phyloP scores from a whole-genome alignment of 2,329 filamentous ascomycete species.

The Trichoderma pleuroti region DNA sequence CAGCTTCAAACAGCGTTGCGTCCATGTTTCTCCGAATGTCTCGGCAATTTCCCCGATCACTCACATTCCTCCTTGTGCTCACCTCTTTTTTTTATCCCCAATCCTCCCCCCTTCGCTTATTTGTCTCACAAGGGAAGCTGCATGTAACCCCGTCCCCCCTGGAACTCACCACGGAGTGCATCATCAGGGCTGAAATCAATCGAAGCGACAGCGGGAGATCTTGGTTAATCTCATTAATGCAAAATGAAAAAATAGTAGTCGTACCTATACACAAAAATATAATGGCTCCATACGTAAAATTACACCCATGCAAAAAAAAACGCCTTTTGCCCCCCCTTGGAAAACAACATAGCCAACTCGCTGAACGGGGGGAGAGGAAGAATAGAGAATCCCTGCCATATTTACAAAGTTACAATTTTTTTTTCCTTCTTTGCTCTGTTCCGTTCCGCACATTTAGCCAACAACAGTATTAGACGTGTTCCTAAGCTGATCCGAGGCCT shows the following conservation, averaged over 20 bases:
- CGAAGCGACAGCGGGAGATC: neutral
- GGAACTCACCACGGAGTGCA: neutral
- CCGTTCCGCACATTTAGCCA: constrained; percentile 5
- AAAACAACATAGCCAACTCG: neutral
- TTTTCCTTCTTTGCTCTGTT: neutral
- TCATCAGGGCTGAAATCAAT: neutral
- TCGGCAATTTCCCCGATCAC: constrained; percentile 8
- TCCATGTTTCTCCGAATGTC: constrained; percentile 14
- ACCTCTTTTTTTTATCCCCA: neutral
- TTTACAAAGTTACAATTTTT: constrained; percentile 1
- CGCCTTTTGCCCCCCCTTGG: neutral
- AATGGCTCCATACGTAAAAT: neutral
- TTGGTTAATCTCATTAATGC: constrained; percentile 4
- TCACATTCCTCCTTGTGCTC: neutral
- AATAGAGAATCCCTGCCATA: neutral
- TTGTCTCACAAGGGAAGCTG: neutral
- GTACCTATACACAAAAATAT: neutral
- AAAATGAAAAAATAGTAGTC: neutral
- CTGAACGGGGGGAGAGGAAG: neutral
- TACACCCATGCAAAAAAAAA: neutral
- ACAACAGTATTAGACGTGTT: constrained; percentile 23
- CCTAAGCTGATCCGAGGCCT: constrained; percentile 40
- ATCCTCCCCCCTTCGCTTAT: neutral
- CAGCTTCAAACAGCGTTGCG: neutral
- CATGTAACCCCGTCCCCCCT: neutral